These are phyloP conservation scores for Dictyostelium intermedium DNA, from an alignment of 78 protist genomes.

Conservation along the genomic window DNA sequence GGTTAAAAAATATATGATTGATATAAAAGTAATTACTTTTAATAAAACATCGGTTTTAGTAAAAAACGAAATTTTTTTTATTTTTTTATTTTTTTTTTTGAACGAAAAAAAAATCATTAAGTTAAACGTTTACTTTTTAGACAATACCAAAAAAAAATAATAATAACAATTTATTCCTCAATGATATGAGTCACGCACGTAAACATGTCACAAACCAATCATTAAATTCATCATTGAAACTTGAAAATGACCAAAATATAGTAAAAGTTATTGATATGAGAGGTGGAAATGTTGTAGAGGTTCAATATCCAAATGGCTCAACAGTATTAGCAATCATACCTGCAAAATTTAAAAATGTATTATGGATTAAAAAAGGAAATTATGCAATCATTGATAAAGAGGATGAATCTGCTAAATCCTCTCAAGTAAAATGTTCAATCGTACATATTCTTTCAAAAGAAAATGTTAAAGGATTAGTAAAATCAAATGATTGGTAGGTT, in stretches of 20 bases:
- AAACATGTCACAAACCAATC: constrained; percentile 61
- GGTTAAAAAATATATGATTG: too few relatives aligned
- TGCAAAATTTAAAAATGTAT: constrained; percentile 32
- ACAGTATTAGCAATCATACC: constrained; percentile 39
- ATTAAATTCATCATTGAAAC: constrained; percentile 15
- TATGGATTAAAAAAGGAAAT: constrained; percentile 67
- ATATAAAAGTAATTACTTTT: too few relatives aligned
- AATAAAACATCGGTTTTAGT: too few relatives aligned
- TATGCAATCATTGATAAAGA: constrained; percentile 67
- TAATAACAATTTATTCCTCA: background rate
- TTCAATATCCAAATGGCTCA: constrained; percentile 23
- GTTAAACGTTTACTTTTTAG: too few relatives aligned
- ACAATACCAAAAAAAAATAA: too few relatives aligned
- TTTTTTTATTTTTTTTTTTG: too few relatives aligned
- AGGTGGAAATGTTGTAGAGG: constrained; percentile 64
- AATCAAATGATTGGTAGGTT: constrained; percentile 37
- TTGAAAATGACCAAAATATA: constrained; percentile 12
- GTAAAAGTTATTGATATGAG: constrained; percentile 53
- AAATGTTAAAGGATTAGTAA: constrained; percentile 38
- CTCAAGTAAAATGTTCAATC: constrained; percentile 13
- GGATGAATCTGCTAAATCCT: background rate
- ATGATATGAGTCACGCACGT: constrained; percentile 68
- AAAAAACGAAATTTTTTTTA: too few relatives aligned
- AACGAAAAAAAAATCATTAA: background rate
- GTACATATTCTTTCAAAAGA: constrained; percentile 26